Evolutionary conservation across 495 filamentous ascomycete genomes (phyloP), one percentile per base, ranked within the genome.

Genomic region (Geopyxis carbonaria): DNA sequence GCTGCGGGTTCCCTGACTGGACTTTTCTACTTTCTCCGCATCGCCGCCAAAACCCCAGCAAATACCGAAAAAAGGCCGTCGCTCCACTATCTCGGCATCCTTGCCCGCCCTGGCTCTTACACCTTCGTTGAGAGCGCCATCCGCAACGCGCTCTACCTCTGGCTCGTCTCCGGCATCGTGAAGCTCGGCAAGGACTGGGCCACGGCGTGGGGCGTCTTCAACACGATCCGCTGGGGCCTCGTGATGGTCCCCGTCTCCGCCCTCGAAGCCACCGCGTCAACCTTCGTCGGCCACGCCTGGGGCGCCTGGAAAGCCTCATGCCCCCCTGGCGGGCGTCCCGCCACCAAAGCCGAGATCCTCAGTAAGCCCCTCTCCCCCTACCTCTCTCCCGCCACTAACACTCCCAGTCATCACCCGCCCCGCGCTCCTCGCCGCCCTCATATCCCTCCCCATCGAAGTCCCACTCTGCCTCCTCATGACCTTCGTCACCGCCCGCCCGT

Each of bases 131-230:
- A 84, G 45, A 80, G 74, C 0, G 69, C 69, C 2, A 53, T 80
- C 16, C 63, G 78, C 5, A 84, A 84, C 38, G 63, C 72, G 0
- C 59, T 84, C 0, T 82, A 84, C 42, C 65, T 83, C 11, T 83
- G 76, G 77, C 63, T 83, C 2, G 64, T 81, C n/a, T 65, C 57
- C 29, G 64, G 62, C 7, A 78, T 82, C 25, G 63, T 84, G 0
- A 47, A 63, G 0, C 59, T 82, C 42, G 75, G 76, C 3, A 47
- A 57, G 0, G 64, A 70, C 19, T 82, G 81, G 56, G 72, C 73
- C 1, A 81, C 78, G 2, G 76, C 78, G 1, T 83, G 76, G 78
- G 70, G 75, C 10, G 61, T 81, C 25, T 82, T 84, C 60, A 78
- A 68, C 43, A 80, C 76, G 0, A 80, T 84, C 43, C 66, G 77